These are phyloP conservation scores for Penicillium paradoxum DNA, from an alignment of 495 filamentous ascomycete genomes.

Conservation along the genomic window DNA sequence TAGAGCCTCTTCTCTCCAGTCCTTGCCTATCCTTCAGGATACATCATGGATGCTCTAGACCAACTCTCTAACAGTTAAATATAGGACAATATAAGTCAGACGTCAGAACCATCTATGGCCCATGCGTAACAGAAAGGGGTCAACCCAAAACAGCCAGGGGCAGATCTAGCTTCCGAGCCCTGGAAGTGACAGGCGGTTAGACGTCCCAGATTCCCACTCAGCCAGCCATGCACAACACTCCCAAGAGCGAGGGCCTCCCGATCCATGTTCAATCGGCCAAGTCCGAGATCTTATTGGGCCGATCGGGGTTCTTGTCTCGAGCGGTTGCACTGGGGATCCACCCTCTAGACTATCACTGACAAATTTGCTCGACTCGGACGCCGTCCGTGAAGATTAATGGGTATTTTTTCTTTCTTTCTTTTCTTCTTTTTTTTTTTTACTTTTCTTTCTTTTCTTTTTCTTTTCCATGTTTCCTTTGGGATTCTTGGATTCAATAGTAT, in stretches of 20 bases:
- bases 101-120: neutral
- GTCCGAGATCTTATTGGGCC: conserved; percentile 12
- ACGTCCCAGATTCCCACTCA: conserved; percentile 20
- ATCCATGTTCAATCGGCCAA: conserved; percentile 18
- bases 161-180: conserved; percentile 21
- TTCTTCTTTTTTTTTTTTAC: no score
- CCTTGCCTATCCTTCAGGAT: no score
- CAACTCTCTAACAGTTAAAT: no score
- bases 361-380: conserved; percentile 3
- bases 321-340: conserved; percentile 1
- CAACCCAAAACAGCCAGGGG: conserved; percentile 15
- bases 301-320: conserved; percentile 6
- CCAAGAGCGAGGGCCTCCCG: no score
- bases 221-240: conserved; percentile 33
- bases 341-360: neutral
- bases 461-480: neutral
- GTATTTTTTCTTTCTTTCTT: neutral
- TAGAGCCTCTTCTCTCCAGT: no score
- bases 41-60: no score
- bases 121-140: conserved; percentile 5
- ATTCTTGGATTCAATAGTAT: conserved; percentile 9
- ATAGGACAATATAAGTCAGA: no score
- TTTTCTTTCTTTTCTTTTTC: no score
- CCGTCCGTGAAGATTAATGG: no score
- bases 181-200: conserved; percentile 26